Evolutionary conservation across 2,329 filamentous ascomycete species (phyloP), one percentile per base, ranked within the genome.

Genomic region (Phyllachora maydis): DNA sequence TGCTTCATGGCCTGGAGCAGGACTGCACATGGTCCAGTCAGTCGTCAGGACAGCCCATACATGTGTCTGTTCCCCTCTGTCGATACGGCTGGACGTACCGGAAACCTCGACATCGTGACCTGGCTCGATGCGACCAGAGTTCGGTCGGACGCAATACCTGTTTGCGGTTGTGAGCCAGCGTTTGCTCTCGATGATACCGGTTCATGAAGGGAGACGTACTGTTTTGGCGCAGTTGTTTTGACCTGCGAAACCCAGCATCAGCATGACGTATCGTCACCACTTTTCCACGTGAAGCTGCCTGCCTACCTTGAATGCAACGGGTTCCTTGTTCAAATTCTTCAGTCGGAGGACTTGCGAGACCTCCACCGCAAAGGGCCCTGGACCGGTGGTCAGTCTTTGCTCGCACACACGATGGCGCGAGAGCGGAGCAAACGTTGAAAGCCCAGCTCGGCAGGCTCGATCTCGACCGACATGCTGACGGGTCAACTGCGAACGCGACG

Each of bases 191-290:
- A 23, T 17, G 30, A 16, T 18, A 30, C 36, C 26, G 30, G 23
- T 30, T 26, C 14, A 19, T 19, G 15, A 15, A 25, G 13, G 30
- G 34, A 27, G 32, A 50, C 75, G 43, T 77, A 98, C 85, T 95
- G 88, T 56, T 95, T 95, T 16, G 88, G 88, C 23, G 88, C 88
- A 32, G 88, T 98, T 23, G 88, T 98, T 70, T 98, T 98, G 51
- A 98, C 88, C n/a, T n/a, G n/a, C n/a, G n/a, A n/a, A n/a, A n/a
- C n/a, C n/a, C n/a, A n/a, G n/a, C n/a, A n/a, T n/a, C n/a, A n/a
- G n/a, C n/a, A n/a, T n/a, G n/a, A n/a, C n/a, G n/a, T n/a, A n/a
- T n/a, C n/a, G n/a, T n/a, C n/a, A n/a, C n/a, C n/a, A n/a, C n/a
- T n/a, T n/a, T n/a, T n/a, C n/a, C n/a, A n/a, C n/a, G n/a, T n/a